Evolutionary conservation across 2,329 filamentous ascomycete species (phyloP).

Genomic region (Madurella mycetomatis): DNA sequence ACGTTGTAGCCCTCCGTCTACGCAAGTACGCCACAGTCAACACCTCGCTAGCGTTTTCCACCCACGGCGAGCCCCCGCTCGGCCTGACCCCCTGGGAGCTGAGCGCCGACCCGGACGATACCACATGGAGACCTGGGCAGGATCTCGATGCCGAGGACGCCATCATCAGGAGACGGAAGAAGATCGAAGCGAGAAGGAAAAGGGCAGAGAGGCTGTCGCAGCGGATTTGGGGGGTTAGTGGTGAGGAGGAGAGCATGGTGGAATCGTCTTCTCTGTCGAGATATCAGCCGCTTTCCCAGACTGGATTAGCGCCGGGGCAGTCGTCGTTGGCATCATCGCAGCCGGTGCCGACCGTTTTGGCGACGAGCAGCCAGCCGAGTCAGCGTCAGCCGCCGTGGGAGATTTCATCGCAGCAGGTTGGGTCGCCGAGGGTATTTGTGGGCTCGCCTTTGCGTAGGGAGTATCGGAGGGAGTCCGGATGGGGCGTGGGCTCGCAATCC

Average conservation of each 20-base stretch:
- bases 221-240: slow-evolving; percentile 3
- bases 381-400: slow-evolving; percentile 2
- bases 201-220: slow-evolving; percentile 20
- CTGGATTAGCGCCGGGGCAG: not conserved
- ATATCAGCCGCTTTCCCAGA: not conserved
- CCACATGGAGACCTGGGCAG: slow-evolving; percentile 18
- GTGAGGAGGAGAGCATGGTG: not conserved
- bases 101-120: slow-evolving; percentile 16
- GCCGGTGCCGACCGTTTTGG: slow-evolving; percentile 7
- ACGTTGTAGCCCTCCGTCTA: slow-evolving; percentile 17
- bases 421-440: slow-evolving; percentile 12
- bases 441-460: slow-evolving; percentile 16
- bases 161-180: slow-evolving; percentile 14
- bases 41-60: not conserved
- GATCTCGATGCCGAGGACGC: slow-evolving; percentile 18
- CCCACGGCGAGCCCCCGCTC: slow-evolving; percentile 5
- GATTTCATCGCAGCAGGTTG: slow-evolving; percentile 12
- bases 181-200: slow-evolving; percentile 16
- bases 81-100: slow-evolving; percentile 22
- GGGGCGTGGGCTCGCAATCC: not conserved
- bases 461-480: slow-evolving; percentile 10
- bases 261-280: slow-evolving; percentile 15
- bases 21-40: slow-evolving; percentile 18
- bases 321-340: not conserved
- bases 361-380: not conserved